A percentile compares a stretch with the other conserved stretches of the same genome.
phyloP scores from a whole-genome alignment of 306 rosid genomes.

The Aeschynomene evenia region DNA sequence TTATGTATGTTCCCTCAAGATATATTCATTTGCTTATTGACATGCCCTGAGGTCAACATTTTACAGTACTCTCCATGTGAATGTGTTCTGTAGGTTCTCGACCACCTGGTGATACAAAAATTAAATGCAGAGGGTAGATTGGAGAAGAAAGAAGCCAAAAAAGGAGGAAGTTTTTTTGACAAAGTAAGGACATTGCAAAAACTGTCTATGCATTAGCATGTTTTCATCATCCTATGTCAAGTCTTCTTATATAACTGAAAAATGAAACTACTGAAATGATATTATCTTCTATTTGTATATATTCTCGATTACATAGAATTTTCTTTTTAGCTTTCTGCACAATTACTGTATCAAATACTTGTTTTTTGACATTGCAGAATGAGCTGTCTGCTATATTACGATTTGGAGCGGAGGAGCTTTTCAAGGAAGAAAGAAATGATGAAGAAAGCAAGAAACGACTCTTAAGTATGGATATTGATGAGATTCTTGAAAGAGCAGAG shows the following conservation, averaged over 20 bases:
- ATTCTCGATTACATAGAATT: slow-evolving; percentile 8
- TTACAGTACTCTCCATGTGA: slow-evolving; percentile 23
- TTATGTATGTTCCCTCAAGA: background rate
- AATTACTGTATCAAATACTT: background rate
- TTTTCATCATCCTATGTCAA: slow-evolving; percentile 5
- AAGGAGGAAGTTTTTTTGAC: slow-evolving; percentile 86
- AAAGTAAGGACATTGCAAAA: slow-evolving; percentile 62
- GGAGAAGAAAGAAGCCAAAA: slow-evolving; percentile 96
- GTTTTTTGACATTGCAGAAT: slow-evolving; percentile 59
- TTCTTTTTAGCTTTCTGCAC: background rate
- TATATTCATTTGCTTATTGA: background rate
- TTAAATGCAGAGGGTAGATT: slow-evolving; percentile 95
- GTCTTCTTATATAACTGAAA: background rate
- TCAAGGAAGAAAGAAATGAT: slow-evolving; percentile 91
- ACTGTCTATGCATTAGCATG: slow-evolving; percentile 6
- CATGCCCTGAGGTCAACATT: slow-evolving; percentile 11
- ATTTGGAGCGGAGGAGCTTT: slow-evolving; percentile 98
- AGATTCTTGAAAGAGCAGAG: slow-evolving; percentile 99
- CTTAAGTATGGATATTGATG: slow-evolving; percentile 92
- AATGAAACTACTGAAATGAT: background rate
- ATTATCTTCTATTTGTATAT: slow-evolving; percentile 6
- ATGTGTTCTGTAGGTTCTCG: slow-evolving; percentile 78
- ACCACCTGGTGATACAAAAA: slow-evolving; percentile 99
- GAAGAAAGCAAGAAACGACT: slow-evolving; percentile 97
- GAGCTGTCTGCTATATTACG: slow-evolving; percentile 94